phyloP scores from a whole-genome alignment of 228 moss, liverwort and hornwort species.

The Sphagnum magellanicum region DNA sequence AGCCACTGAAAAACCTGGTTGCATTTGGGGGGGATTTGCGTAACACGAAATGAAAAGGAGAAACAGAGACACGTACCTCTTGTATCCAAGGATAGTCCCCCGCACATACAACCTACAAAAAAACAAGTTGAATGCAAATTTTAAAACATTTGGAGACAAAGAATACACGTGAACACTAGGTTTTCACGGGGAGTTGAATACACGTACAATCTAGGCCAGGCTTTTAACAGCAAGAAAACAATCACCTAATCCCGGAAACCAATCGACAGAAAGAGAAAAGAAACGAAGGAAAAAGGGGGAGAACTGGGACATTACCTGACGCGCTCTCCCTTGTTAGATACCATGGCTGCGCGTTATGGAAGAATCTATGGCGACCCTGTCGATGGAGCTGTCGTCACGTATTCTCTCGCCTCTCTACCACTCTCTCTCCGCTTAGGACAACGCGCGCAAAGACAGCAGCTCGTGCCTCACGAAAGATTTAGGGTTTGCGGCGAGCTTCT shows the following conservation, averaged over 20 bases:
- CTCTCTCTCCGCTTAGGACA: too few species aligned
- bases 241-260: constrained; percentile 16
- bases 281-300: not conserved
- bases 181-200: constrained; percentile 4
- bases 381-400: too few species aligned
- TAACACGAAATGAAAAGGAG: not conserved
- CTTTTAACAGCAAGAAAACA: constrained; percentile 1
- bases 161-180: constrained; percentile 3
- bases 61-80: constrained; percentile 32
- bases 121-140: not conserved
- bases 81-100: constrained; percentile 80
- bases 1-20: not conserved
- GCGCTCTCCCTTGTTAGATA: constrained; percentile 69
- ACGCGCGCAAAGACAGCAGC: too few species aligned
- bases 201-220: constrained; percentile 12
- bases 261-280: constrained; percentile 8
- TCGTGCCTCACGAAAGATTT: too few species aligned
- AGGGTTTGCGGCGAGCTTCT: too few species aligned
- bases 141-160: constrained; percentile 1
- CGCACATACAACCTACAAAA: constrained; percentile 77
- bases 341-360: constrained; percentile 26
- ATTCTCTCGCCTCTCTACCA: too few species aligned
- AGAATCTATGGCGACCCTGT: too few species aligned
- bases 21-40: not conserved
- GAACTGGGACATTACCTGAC: constrained; percentile 29